These are phyloP conservation scores for Sporopachydermia lactativora DNA, from an alignment of 805 yeast species.

Conservation along the genomic window DNA sequence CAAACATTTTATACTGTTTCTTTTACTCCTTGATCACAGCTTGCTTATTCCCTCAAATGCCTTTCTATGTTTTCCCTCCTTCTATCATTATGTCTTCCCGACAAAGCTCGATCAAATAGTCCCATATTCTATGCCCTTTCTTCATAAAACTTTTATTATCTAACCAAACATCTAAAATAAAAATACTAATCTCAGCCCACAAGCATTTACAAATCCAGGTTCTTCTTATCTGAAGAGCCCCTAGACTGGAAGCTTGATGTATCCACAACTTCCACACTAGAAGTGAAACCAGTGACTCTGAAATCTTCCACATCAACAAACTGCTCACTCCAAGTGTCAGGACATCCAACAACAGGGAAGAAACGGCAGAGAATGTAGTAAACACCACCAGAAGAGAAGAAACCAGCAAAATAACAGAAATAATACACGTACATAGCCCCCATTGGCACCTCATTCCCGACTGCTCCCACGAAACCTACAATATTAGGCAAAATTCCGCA, in stretches of 20 bases:
- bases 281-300: slow-evolving; percentile 21
- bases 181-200: too few relatives aligned
- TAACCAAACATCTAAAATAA: too few relatives aligned
- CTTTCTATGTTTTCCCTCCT: too few relatives aligned
- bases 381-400: slow-evolving; percentile 38
- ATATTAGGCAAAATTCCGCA: slow-evolving; percentile 74
- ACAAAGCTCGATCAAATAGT: too few relatives aligned
- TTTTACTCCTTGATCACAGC: too few relatives aligned
- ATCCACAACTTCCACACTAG: slow-evolving; percentile 8
- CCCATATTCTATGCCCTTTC: too few relatives aligned
- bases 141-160: too few relatives aligned
- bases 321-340: slow-evolving; percentile 6
- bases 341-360: slow-evolving; percentile 29
- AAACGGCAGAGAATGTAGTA: slow-evolving; percentile 38
- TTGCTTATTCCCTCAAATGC: too few relatives aligned
- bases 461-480: slow-evolving; percentile 78
- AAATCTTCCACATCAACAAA: slow-evolving; percentile 2
- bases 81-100: too few relatives aligned
- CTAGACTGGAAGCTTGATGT: neutral
- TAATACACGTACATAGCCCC: slow-evolving; percentile 68
- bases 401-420: slow-evolving; percentile 68
- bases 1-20: too few relatives aligned
- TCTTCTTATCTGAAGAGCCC: neutral
- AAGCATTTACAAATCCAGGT: neutral
- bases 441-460: slow-evolving; percentile 60